Percentiles rank a stretch among this genome's conserved stretches.
These are phyloP conservation scores for Ambrosiella xylebori DNA, from an alignment of 2,329 filamentous ascomycete genomes.

Conservation along the genomic window DNA sequence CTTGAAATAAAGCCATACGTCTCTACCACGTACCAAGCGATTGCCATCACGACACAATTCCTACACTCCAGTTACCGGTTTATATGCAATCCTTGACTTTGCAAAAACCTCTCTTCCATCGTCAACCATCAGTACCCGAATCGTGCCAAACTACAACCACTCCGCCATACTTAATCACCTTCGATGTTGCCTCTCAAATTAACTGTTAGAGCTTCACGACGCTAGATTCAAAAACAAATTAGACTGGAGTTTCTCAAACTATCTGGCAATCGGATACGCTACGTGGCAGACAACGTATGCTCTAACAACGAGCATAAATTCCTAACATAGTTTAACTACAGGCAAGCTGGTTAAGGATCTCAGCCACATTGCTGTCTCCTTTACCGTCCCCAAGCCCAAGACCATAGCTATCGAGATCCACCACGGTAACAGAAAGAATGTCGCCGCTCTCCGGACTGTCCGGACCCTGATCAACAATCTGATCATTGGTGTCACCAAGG, in stretches of 20 bases:
- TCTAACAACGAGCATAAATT: neutral
- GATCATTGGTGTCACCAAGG: slow-evolving; percentile 95
- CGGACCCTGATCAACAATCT: slow-evolving; percentile 97
- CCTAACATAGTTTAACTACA: slow-evolving; percentile 20
- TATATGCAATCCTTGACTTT: neutral
- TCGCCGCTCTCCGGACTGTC: slow-evolving; percentile 95
- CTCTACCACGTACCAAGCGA: neutral
- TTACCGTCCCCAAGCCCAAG: slow-evolving; percentile 71
- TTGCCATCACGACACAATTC: neutral
- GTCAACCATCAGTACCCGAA: too few relatives aligned
- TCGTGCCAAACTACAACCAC: too few relatives aligned
- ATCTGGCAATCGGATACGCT: too few relatives aligned
- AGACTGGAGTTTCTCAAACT: too few relatives aligned
- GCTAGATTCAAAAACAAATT: too few relatives aligned
- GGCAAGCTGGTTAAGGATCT: slow-evolving; percentile 96
- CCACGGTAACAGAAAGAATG: slow-evolving; percentile 94
- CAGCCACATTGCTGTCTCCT: slow-evolving; percentile 89
- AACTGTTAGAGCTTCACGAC: too few relatives aligned
- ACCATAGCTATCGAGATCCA: slow-evolving; percentile 94
- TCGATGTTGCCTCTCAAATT: too few relatives aligned
- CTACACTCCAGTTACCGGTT: neutral
- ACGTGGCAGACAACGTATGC: too few relatives aligned
- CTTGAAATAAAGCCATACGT: neutral
- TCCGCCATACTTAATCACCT: too few relatives aligned
- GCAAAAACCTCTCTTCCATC: too few relatives aligned